A percentile compares a stretch with the other conserved stretches of the same genome.
These are phyloP conservation scores for Diophrys appendiculata DNA, from an alignment of 73 alveolate genomes.

Conservation along the genomic window DNA sequence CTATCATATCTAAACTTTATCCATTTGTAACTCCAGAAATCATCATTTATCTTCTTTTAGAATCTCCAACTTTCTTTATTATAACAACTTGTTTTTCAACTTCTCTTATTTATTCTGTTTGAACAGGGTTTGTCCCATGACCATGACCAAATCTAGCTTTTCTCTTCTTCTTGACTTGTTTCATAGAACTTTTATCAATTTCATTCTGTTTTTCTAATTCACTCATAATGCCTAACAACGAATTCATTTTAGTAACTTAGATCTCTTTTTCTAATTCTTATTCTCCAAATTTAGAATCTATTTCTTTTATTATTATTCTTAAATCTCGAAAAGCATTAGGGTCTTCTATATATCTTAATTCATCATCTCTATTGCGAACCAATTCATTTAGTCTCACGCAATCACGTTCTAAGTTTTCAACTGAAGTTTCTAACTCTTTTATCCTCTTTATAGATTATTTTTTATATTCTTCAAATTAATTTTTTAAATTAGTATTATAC, in stretches of 20 bases:
- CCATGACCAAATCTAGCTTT: not conserved
- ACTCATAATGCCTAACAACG: not conserved
- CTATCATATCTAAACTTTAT: not conserved
- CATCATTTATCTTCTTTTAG: not conserved
- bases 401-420: not conserved
- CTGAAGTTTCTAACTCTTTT: not conserved
- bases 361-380: not conserved
- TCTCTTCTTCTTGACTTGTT: too few species aligned
- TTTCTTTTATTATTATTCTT: not conserved
- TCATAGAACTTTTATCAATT: not conserved
- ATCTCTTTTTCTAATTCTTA: not conserved
- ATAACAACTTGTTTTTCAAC: not conserved
- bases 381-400: not conserved
- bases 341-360: not conserved
- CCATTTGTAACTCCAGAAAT: not conserved
- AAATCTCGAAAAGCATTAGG: not conserved
- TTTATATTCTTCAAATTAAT: not conserved
- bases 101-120: not conserved
- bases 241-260: not conserved
- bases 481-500: too few species aligned
- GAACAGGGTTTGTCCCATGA: too few species aligned
- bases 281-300: not conserved
- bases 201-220: not conserved
- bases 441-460: not conserved
- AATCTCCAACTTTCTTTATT: not conserved